These are phyloP conservation scores for Glomus cerebriforme DNA, from an alignment of 192 early-diverging fungal genomes.

Conservation along the genomic window DNA sequence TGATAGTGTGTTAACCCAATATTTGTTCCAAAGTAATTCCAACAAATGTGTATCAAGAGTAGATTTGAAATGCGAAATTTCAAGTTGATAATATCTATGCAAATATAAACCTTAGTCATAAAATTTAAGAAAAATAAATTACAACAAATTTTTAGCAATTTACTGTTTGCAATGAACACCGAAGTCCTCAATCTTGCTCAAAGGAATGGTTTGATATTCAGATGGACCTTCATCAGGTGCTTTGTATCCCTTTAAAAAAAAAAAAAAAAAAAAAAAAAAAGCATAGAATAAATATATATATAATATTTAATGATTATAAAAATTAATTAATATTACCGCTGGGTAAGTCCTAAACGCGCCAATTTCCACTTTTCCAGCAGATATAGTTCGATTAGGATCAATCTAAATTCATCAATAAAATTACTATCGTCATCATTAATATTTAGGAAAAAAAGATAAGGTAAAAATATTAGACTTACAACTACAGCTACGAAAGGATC, in stretches of 20 bases:
- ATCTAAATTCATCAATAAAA: slow-evolving; percentile 53
- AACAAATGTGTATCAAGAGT: slow-evolving; percentile 81
- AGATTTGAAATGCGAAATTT: slow-evolving; percentile 93
- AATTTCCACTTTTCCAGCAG: slow-evolving; percentile 95
- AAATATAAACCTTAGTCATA: slow-evolving; percentile 25
- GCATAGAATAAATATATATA: neutral
- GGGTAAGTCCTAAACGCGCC: slow-evolving; percentile 99
- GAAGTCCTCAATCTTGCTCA: slow-evolving; percentile 97
- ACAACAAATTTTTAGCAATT: slow-evolving; percentile 9
- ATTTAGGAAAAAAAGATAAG: neutral
- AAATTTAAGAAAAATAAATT: neutral
- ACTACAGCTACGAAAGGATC: slow-evolving; percentile 97
- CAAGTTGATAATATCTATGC: slow-evolving; percentile 80
- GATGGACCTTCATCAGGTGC: slow-evolving; percentile 73
- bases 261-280: neutral
- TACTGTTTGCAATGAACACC: slow-evolving; percentile 87
- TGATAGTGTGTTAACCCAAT: slow-evolving; percentile 96
- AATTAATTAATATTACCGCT: slow-evolving; percentile 49
- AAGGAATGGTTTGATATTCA: slow-evolving; percentile 90
- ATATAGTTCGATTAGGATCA: slow-evolving; percentile 96
- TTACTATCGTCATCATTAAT: neutral
- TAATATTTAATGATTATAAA: neutral
- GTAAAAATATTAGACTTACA: slow-evolving; percentile 47
- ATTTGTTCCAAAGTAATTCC: slow-evolving; percentile 95
- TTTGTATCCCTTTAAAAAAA: slow-evolving; percentile 68